Conservation (phyloP, 2,329 filamentous ascomycete genomes). For the Chrysoporthe cubensis region DNA sequence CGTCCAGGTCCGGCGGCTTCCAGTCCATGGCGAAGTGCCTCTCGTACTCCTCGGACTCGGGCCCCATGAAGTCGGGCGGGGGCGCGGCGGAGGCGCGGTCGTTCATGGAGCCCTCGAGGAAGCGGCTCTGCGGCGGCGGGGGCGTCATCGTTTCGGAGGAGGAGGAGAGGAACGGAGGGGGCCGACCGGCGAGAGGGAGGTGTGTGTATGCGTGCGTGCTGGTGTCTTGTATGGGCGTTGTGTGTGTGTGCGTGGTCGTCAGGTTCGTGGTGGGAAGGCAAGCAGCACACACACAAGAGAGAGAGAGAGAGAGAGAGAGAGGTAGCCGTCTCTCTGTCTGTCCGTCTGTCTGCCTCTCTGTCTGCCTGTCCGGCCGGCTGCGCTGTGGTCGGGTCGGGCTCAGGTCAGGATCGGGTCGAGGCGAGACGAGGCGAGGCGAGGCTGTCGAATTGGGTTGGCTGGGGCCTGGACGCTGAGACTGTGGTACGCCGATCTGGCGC, state of each 20-base stretch:
- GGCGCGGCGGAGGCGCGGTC: constrained; percentile 75
- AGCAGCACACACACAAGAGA: no score
- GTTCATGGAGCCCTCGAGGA: constrained; percentile 86
- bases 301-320: no score
- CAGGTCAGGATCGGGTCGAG: no score
- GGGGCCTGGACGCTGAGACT: background rate
- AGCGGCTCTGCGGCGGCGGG: constrained; percentile 48
- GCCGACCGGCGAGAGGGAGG: background rate
- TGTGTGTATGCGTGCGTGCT: background rate
- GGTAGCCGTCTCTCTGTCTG: no score
- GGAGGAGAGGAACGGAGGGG: background rate
- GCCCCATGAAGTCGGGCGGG: constrained; percentile 67
- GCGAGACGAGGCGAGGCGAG: no score
- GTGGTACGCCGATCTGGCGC: no score
- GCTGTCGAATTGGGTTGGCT: background rate
- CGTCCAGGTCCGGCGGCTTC: constrained; percentile 23
- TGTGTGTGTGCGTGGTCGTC: no score
- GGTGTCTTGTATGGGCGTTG: background rate
- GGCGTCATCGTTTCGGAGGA: constrained; percentile 22
- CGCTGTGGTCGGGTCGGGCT: no score
- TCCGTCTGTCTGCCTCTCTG: no score
- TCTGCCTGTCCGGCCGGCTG: no score
- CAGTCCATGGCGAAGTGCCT: constrained; percentile 32
- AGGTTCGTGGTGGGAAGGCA: no score
- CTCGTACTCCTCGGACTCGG: constrained; percentile 35